phyloP scores from a whole-genome alignment of 225 moss, liverwort and hornwort species.

The Pleurozium schreberi region DNA sequence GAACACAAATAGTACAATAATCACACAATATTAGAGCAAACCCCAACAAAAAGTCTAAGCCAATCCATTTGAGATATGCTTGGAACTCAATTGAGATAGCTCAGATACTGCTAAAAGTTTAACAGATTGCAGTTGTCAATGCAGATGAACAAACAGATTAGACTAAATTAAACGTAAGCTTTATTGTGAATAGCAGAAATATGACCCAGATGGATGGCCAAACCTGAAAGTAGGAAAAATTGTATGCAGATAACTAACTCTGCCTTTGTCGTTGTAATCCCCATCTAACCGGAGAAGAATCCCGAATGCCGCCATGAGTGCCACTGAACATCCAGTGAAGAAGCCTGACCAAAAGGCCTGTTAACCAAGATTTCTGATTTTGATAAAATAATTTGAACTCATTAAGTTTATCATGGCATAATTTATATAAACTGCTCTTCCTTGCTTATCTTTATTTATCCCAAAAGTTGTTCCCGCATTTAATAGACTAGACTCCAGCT shows the following conservation, averaged over 20 bases:
- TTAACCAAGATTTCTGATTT: slow-evolving; percentile 33
- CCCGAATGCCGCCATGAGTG: slow-evolving; percentile 43
- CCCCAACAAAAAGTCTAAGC: background rate
- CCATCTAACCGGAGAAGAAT: slow-evolving; percentile 36
- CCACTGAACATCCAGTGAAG: slow-evolving; percentile 52
- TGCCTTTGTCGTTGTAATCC: slow-evolving; percentile 38
- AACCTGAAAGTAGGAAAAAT: slow-evolving; percentile 53
- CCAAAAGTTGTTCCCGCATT: background rate
- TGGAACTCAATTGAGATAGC: background rate
- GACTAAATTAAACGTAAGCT: background rate
- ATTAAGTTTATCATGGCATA: background rate
- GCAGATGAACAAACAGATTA: background rate
- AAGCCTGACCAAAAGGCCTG: slow-evolving; percentile 41
- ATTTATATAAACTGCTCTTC: background rate
- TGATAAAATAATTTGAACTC: background rate
- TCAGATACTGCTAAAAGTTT: background rate
- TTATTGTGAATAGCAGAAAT: background rate
- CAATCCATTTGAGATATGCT: background rate
- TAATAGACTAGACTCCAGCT: background rate
- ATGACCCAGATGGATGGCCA: background rate
- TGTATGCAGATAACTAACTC: slow-evolving; percentile 35
- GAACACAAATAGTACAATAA: background rate
- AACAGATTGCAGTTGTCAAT: background rate
- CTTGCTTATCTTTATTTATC: background rate
- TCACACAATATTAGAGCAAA: background rate